phyloP scores from a whole-genome alignment of 2,329 filamentous ascomycete species.

The Talaromyces islandicus region DNA sequence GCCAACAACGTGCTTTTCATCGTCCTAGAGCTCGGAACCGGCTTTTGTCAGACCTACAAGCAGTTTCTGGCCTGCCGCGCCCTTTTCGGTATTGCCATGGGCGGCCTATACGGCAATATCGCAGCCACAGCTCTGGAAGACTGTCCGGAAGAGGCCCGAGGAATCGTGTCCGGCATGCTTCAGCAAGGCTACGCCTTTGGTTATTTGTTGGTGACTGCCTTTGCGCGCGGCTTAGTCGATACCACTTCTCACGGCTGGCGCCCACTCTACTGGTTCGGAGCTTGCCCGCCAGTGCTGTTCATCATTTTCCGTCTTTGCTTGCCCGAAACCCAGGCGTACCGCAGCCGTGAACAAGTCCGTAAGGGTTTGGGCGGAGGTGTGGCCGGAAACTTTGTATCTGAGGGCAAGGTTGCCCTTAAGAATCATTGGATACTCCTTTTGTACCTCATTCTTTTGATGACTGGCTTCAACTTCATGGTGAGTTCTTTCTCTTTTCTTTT shows the following conservation, averaged over 20 bases:
- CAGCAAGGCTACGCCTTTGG: constrained; percentile 61
- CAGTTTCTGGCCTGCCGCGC: constrained; percentile 55
- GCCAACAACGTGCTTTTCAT: constrained; percentile 58
- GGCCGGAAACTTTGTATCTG: constrained; percentile 62
- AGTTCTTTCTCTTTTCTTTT: constrained; percentile 5
- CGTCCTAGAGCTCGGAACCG: constrained; percentile 54
- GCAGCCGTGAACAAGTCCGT: constrained; percentile 58
- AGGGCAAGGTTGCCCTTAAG: constrained; percentile 72
- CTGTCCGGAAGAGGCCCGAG: constrained; percentile 52
- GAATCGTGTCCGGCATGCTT: constrained; percentile 56
- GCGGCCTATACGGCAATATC: constrained; percentile 56
- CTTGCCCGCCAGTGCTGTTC: constrained; percentile 71
- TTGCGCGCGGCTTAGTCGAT: constrained; percentile 47
- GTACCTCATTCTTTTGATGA: constrained; percentile 82
- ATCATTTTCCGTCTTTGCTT: constrained; percentile 72
- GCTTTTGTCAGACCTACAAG: constrained; percentile 53
- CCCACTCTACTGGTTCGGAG: constrained; percentile 84
- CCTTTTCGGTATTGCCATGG: constrained; percentile 60
- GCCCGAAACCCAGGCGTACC: constrained; percentile 71
- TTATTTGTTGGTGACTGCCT: constrained; percentile 56
- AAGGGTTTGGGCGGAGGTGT: constrained; percentile 52
- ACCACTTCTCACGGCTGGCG: constrained; percentile 78
- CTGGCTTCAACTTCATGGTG: constrained; percentile 84
- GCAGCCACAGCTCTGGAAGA: constrained; percentile 59
- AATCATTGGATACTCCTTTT: constrained; percentile 73